Conservation (phyloP, 1,284 basidiomycete species). For the Ceratobasidium sp. region DNA sequence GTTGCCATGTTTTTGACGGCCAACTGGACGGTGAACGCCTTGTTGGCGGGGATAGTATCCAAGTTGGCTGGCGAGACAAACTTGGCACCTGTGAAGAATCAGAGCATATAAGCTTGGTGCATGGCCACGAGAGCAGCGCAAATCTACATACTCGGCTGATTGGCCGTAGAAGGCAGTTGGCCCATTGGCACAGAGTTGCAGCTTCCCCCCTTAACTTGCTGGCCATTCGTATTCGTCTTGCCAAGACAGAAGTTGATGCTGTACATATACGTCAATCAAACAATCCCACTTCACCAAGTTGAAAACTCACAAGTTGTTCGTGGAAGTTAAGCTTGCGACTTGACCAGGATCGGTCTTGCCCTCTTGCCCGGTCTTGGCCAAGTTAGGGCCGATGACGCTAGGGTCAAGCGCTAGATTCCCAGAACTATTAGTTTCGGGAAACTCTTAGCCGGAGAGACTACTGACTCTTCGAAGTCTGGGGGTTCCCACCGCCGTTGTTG, state of each 20-base stretch:
- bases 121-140: not conserved
- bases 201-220: constrained; percentile 49
- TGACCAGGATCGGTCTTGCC: constrained; percentile 45
- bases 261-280: constrained; percentile 42
- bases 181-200: constrained; percentile 49
- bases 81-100: constrained; percentile 42
- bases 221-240: constrained; percentile 50
- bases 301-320: constrained; percentile 48
- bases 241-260: constrained; percentile 46
- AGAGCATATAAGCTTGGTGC: not conserved
- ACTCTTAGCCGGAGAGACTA: not conserved
- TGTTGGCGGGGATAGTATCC: constrained; percentile 48
- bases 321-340: constrained; percentile 47
- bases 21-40: constrained; percentile 50
- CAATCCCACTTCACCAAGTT: constrained; percentile 46
- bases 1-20: constrained; percentile 47
- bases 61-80: constrained; percentile 47
- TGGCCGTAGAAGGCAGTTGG: constrained; percentile 34
- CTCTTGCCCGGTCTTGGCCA: constrained; percentile 43
- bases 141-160: constrained; percentile 40
- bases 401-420: constrained; percentile 43
- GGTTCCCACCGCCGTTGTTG: not conserved
- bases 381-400: constrained; percentile 41
- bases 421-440: not conserved
- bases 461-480: constrained; percentile 31